phyloP scores from a whole-genome alignment of 805 yeast genomes.

The Saccharomycodes ludwigii region DNA sequence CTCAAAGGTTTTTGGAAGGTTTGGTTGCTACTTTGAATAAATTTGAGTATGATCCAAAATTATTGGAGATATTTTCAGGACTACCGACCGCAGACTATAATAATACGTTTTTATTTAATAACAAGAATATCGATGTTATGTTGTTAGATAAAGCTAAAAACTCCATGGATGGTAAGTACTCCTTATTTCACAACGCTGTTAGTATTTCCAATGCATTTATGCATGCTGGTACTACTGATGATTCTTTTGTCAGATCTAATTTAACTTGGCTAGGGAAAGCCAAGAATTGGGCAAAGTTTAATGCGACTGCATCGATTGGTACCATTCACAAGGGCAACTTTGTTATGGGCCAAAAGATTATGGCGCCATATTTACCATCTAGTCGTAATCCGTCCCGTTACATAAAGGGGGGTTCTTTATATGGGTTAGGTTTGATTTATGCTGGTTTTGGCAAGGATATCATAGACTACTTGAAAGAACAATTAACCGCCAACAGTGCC shows the following conservation, averaged over 20 bases:
- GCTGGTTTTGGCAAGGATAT: slow-evolving; percentile 94
- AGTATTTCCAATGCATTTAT: slow-evolving; percentile 89
- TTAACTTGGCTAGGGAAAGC: slow-evolving; percentile 95
- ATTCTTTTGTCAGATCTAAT: slow-evolving; percentile 79
- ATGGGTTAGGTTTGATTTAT: slow-evolving; percentile 84
- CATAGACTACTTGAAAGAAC: slow-evolving; percentile 62
- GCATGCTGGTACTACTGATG: slow-evolving; percentile 95
- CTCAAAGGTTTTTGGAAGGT: slow-evolving; percentile 71
- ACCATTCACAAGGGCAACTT: slow-evolving; percentile 93
- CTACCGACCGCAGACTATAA: slow-evolving; percentile 89
- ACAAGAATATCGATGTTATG: slow-evolving; percentile 76
- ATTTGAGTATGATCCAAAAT: slow-evolving; percentile 26
- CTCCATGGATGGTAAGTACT: slow-evolving; percentile 78
- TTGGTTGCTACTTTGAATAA: slow-evolving; percentile 32
- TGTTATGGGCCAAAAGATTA: slow-evolving; percentile 75
- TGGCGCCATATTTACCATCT: slow-evolving; percentile 88
- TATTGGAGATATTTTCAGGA: slow-evolving; percentile 71
- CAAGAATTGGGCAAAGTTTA: slow-evolving; percentile 95
- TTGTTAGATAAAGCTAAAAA: slow-evolving; percentile 74
- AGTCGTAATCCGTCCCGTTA: slow-evolving; percentile 56
- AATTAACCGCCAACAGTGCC: slow-evolving; percentile 45
- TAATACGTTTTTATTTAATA: slow-evolving; percentile 74
- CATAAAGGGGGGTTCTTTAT: slow-evolving; percentile 91
- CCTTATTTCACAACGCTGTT: slow-evolving; percentile 91
- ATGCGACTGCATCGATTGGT: slow-evolving; percentile 96